A percentile compares a stretch with the other conserved stretches of the same genome.
phyloP scores from a whole-genome alignment of 331 rosid species.

The Malus hybrid region DNA sequence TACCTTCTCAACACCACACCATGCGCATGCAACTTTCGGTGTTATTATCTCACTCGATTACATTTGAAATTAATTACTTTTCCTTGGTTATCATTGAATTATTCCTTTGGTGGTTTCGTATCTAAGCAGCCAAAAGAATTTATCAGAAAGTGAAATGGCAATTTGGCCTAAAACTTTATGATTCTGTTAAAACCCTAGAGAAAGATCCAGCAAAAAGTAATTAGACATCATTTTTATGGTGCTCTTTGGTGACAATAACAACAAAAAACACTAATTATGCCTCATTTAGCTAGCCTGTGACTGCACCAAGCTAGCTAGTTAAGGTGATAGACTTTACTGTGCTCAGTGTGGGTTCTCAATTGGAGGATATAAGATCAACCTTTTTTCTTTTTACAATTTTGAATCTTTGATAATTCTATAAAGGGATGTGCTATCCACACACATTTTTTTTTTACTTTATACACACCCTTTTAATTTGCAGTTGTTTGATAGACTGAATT shows the following conservation, averaged over 20 bases:
- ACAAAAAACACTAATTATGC: neutral
- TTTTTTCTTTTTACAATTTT: neutral
- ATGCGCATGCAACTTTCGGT: conserved; percentile 16
- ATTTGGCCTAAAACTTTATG: neutral
- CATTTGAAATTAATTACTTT: neutral
- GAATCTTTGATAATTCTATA: neutral
- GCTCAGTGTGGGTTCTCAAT: neutral
- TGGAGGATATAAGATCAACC: neutral
- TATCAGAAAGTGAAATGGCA: neutral
- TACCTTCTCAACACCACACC: neutral
- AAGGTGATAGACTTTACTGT: neutral
- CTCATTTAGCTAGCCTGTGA: too few relatives aligned
- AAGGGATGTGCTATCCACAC: too few relatives aligned
- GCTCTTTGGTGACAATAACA: neutral
- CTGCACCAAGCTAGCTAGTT: too few relatives aligned
- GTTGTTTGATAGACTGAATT: too few relatives aligned
- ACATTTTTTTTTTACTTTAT: too few relatives aligned
- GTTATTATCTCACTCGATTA: conserved; percentile 9
- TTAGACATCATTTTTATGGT: neutral
- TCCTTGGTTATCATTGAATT: conserved; percentile 6
- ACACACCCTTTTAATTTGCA: too few relatives aligned
- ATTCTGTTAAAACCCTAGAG: neutral
- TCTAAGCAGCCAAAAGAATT: conserved; percentile 3
- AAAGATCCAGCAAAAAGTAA: neutral
- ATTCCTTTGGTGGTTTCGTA: neutral